phyloP scores from a whole-genome alignment of 1,139 yeast genomes.

The Hyphopichia wangnamkhiaoensis region DNA sequence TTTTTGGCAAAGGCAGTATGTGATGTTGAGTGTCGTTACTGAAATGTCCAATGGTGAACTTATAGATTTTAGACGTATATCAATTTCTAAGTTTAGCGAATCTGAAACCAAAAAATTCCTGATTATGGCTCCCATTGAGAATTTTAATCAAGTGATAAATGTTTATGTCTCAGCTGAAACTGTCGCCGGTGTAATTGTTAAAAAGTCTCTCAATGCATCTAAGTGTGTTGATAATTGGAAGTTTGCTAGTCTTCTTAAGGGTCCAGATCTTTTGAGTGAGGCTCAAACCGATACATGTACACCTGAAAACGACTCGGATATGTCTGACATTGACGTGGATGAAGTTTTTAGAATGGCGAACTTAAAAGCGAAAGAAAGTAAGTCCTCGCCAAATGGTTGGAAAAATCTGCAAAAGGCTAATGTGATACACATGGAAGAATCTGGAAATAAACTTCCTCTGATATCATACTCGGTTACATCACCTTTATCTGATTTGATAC shows the following conservation, averaged over 20 bases:
- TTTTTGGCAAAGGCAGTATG: constrained; percentile 31
- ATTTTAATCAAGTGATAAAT: not conserved
- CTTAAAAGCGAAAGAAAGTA: not conserved
- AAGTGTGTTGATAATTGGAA: constrained; percentile 6
- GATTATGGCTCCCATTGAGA: not conserved
- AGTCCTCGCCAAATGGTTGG: not conserved
- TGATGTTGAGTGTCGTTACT: constrained; percentile 24
- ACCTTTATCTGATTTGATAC: too few species aligned
- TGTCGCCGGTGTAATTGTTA: constrained; percentile 31
- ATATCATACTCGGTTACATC: too few species aligned
- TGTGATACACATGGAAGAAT: too few species aligned
- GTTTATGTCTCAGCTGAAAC: constrained; percentile 35
- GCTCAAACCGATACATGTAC: not conserved
- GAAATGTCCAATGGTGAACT: constrained; percentile 26
- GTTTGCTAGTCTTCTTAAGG: constrained; percentile 1
- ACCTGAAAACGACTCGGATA: not conserved
- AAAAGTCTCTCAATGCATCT: not conserved
- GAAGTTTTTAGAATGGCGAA: not conserved
- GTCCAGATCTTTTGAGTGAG: not conserved
- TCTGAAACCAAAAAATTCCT: constrained; percentile 11
- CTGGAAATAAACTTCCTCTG: too few species aligned
- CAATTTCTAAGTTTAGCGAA: constrained; percentile 23
- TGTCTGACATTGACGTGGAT: constrained; percentile 1
- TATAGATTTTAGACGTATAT: constrained; percentile 40
- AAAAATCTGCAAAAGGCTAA: not conserved